A percentile compares a stretch with the other conserved stretches of the same genome.
Conservation (phyloP, 2,329 filamentous ascomycete genomes). For the Tolypocladium ophioglossoides region DNA sequence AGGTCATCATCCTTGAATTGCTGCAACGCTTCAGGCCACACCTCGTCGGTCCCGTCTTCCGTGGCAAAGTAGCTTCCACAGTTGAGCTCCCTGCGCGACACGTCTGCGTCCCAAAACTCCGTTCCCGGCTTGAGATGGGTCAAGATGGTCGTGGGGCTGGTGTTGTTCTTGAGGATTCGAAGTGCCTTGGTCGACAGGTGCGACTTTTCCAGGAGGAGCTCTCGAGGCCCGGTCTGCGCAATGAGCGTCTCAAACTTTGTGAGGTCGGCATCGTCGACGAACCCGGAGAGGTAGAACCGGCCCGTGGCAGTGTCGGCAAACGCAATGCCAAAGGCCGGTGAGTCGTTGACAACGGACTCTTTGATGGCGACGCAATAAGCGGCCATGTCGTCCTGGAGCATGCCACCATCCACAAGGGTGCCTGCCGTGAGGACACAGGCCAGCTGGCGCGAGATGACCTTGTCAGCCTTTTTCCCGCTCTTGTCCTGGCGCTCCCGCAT, state of each 20-base stretch:
- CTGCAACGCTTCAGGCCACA: slow-evolving; percentile 67
- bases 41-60: slow-evolving; percentile 42
- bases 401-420: slow-evolving; percentile 87
- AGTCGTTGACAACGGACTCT: slow-evolving; percentile 59
- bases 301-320: slow-evolving; percentile 95
- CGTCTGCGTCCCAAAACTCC: slow-evolving; percentile 87
- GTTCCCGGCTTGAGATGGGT: slow-evolving; percentile 78
- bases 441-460: slow-evolving; percentile 85
- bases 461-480: slow-evolving; percentile 65
- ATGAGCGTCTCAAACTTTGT: slow-evolving; percentile 97
- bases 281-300: slow-evolving; percentile 87
- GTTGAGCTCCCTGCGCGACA: slow-evolving; percentile 70
- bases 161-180: slow-evolving; percentile 94
- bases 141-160: slow-evolving; percentile 85
- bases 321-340: slow-evolving; percentile 79
- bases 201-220: slow-evolving; percentile 82
- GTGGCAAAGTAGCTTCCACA: slow-evolving; percentile 68
- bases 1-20: slow-evolving; percentile 68
- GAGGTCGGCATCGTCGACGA: slow-evolving; percentile 82
- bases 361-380: slow-evolving; percentile 96
- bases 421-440: slow-evolving; percentile 85
- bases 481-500: slow-evolving; percentile 84
- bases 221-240: slow-evolving; percentile 80
- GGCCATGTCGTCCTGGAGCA: slow-evolving; percentile 97
- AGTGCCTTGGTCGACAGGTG: slow-evolving; percentile 78